Evolutionary conservation across 306 rosid genomes (phyloP).

Genomic region (Abrus pulchellus): DNA sequence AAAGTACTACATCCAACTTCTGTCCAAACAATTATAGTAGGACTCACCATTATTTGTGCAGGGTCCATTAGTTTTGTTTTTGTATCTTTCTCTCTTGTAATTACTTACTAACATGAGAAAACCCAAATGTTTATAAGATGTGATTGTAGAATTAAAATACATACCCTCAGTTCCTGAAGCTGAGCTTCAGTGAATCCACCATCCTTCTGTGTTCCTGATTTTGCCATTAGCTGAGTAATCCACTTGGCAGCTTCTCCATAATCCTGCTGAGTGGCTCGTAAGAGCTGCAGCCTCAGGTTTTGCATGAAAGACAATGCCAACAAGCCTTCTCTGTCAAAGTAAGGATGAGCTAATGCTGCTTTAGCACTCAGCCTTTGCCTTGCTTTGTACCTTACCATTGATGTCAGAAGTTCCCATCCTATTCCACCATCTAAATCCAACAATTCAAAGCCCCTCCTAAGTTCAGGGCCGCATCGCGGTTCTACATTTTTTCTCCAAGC

Average conservation of each 20-base stretch:
- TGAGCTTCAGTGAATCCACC: conserved; percentile 99
- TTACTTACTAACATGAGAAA: not conserved
- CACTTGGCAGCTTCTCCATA: conserved; percentile 90
- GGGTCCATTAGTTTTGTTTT: not conserved
- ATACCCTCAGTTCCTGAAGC: conserved; percentile 80
- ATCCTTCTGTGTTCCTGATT: conserved; percentile 82
- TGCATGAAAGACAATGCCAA: conserved; percentile 87
- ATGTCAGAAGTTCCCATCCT: conserved; percentile 94
- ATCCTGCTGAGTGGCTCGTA: conserved; percentile 88
- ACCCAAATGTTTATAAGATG: not conserved
- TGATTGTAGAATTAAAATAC: conserved; percentile 6
- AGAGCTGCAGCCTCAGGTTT: conserved; percentile 73
- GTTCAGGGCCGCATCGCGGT: conserved; percentile 74
- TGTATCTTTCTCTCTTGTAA: not conserved
- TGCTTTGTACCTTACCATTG: conserved; percentile 91
- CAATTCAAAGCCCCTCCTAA: conserved; percentile 85
- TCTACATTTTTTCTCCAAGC: conserved; percentile 80
- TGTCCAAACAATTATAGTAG: not conserved
- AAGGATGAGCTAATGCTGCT: conserved; percentile 90
- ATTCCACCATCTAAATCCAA: conserved; percentile 92
- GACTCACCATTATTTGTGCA: not conserved
- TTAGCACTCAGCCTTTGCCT: conserved; percentile 92
- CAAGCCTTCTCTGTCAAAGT: conserved; percentile 83
- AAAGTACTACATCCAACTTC: too few relatives aligned
- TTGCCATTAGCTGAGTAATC: conserved; percentile 85